Conservation (phyloP, 2,329 filamentous ascomycete genomes). For the Fusarium sp. region DNA sequence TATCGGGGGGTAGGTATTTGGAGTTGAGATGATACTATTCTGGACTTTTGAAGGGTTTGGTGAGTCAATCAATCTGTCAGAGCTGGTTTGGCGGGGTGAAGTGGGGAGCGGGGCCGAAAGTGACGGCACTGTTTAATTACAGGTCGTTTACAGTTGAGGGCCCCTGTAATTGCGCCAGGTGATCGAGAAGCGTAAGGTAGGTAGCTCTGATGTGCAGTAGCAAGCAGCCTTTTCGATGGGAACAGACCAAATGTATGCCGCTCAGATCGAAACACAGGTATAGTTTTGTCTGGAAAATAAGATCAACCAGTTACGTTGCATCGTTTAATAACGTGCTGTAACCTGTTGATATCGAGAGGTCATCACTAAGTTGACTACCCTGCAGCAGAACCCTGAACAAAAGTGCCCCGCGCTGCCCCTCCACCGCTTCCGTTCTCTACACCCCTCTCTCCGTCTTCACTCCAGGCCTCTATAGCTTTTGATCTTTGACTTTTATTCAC, state of each 20-base stretch:
- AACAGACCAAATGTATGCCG: neutral
- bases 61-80: slow-evolving; percentile 29
- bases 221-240: neutral
- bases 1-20: neutral
- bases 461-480: neutral
- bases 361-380: slow-evolving; percentile 17
- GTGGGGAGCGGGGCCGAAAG: slow-evolving; percentile 34
- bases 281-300: neutral
- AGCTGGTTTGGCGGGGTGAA: slow-evolving; percentile 37
- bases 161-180: neutral
- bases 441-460: slow-evolving; percentile 17
- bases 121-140: slow-evolving; percentile 7
- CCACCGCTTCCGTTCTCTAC: slow-evolving; percentile 23
- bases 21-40: slow-evolving; percentile 31
- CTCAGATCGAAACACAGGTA: neutral
- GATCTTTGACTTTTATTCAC: neutral
- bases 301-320: slow-evolving; percentile 22
- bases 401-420: slow-evolving; percentile 35
- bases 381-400: neutral
- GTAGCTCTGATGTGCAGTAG: neutral
- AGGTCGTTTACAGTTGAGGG: neutral
- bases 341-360: neutral
- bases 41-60: slow-evolving; percentile 34
- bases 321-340: slow-evolving; percentile 22
- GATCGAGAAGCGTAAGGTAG: neutral